Percentiles rank a stretch among this genome's conserved stretches.
These are phyloP conservation scores for Cladosporium halotolerans DNA, from an alignment of 2,329 filamentous ascomycete species.

Conservation along the genomic window DNA sequence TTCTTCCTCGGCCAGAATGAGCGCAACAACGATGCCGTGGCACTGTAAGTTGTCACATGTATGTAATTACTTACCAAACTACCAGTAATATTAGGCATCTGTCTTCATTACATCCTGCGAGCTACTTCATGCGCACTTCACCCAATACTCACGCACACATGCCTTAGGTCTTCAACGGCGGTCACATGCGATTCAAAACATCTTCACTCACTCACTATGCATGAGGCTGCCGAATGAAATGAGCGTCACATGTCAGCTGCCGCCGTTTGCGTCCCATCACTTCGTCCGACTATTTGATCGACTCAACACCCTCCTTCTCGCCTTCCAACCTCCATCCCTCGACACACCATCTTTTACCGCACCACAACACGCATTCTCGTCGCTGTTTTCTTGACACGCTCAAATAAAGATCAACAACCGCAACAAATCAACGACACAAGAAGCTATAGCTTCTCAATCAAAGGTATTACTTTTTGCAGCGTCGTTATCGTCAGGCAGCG, in stretches of 20 bases:
- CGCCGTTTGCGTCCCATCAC: not conserved
- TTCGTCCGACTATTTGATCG: not conserved
- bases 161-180: not conserved
- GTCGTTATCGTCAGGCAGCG: too few relatives aligned
- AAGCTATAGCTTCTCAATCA: too few relatives aligned
- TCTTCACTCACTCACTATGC: not conserved
- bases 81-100: not conserved
- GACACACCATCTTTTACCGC: not conserved
- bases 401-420: too few relatives aligned
- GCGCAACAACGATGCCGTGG: constrained; percentile 8
- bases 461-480: too few relatives aligned
- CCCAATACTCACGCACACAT: too few relatives aligned
- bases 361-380: not conserved
- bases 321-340: not conserved
- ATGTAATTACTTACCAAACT: not conserved
- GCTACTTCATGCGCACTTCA: too few relatives aligned
- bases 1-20: constrained; percentile 46
- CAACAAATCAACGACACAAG: too few relatives aligned
- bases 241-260: not conserved
- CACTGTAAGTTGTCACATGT: constrained; percentile 3
- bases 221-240: not conserved
- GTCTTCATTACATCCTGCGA: too few relatives aligned
- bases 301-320: not conserved
- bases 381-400: too few relatives aligned
- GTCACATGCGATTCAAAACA: not conserved